These are phyloP conservation scores for Luzula sylvatica DNA, from an alignment of 176 grass and related monocot genomes.

Conservation along the genomic window DNA sequence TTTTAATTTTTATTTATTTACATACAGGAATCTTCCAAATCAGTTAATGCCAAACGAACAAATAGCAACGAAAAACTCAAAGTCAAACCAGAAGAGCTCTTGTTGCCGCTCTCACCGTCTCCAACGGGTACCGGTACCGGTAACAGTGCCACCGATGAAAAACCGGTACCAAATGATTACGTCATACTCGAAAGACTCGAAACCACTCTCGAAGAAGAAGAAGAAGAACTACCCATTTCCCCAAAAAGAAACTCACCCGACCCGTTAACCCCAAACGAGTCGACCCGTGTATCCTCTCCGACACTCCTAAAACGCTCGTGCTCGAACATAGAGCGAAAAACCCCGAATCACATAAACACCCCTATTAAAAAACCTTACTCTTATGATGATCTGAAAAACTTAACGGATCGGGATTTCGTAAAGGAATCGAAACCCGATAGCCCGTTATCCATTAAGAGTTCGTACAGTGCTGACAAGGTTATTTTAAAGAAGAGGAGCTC, in stretches of 20 bases:
- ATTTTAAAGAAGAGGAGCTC: constrained; percentile 67
- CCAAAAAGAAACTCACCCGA: constrained; percentile 18
- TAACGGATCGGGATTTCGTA: neutral
- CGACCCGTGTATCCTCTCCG: constrained; percentile 17
- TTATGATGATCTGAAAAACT: constrained; percentile 32
- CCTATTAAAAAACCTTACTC: constrained; percentile 45
- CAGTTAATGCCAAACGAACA: constrained; percentile 19
- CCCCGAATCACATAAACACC: constrained; percentile 23
- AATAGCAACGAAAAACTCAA: constrained; percentile 30
- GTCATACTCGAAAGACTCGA: neutral
- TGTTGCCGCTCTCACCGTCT: constrained; percentile 4
- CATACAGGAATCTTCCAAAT: constrained; percentile 33
- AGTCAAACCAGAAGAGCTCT: constrained; percentile 63
- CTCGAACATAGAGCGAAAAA: constrained; percentile 90
- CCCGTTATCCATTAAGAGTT: constrained; percentile 45
- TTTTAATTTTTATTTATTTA: neutral
- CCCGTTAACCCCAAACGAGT: constrained; percentile 20
- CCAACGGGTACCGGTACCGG: neutral
- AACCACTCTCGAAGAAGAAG: constrained; percentile 16
- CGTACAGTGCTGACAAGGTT: constrained; percentile 58
- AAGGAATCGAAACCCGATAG: constrained; percentile 28
- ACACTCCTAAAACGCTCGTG: constrained; percentile 55
- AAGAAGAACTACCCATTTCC: constrained; percentile 22
- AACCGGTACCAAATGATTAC: neutral
- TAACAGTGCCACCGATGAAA: neutral